phyloP scores from a whole-genome alignment of 306 rosid genomes.

The Begonia loranthoides region DNA sequence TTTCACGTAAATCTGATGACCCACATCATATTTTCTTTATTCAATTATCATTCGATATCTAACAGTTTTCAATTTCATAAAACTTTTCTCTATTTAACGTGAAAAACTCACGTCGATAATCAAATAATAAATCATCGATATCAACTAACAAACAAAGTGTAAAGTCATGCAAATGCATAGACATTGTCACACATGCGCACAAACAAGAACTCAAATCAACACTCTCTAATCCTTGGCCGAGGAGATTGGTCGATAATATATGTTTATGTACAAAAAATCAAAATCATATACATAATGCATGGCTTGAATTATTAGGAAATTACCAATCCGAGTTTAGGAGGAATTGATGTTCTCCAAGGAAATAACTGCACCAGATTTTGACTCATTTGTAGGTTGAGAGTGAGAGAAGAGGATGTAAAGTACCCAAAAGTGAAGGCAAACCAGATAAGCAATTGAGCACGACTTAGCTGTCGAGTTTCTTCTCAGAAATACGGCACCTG shows the following conservation, averaged over 20 bases:
- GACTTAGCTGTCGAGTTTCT: constrained; percentile 64
- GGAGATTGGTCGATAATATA: background rate
- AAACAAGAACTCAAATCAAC: no score
- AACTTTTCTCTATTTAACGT: no score
- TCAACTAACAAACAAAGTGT: no score
- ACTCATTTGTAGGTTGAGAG: constrained; percentile 44
- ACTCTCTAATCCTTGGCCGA: no score
- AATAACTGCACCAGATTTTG: constrained; percentile 65
- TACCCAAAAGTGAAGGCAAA: constrained; percentile 92
- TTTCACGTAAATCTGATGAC: no score
- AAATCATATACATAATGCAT: background rate
- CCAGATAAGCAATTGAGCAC: constrained; percentile 66
- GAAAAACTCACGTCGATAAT: no score
- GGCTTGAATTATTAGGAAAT: background rate
- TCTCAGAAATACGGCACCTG: constrained; percentile 59
- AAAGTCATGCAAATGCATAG: no score
- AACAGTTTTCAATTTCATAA: no score
- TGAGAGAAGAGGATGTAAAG: constrained; percentile 65
- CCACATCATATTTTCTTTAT: no score
- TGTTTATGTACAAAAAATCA: background rate
- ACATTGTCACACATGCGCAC: no score
- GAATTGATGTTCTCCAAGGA: constrained; percentile 85
- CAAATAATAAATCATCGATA: no score
- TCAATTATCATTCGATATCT: no score
- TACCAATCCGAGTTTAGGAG: constrained; percentile 8